Conservation (phyloP, 441 rosid genomes). For the Adansonia madagascariensis region DNA sequence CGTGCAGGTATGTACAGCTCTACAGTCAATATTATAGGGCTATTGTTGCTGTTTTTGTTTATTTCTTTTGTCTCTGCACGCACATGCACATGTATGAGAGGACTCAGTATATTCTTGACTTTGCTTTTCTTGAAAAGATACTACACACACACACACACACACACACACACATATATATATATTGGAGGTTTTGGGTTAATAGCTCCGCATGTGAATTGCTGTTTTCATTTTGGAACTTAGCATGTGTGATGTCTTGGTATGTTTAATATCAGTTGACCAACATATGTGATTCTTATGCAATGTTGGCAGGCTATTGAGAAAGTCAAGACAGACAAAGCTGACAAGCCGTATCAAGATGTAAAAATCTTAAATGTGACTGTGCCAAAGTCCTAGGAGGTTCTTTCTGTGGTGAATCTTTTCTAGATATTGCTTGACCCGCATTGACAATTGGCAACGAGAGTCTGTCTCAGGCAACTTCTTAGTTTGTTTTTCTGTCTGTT, state of each 20-base stretch:
- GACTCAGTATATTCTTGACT: neutral
- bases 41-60: neutral
- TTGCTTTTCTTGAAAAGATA: neutral
- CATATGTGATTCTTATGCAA: conserved; percentile 13
- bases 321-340: conserved; percentile 91
- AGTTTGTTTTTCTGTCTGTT: neutral
- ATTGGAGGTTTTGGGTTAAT: conserved; percentile 11
- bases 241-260: neutral
- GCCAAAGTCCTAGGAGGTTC: conserved; percentile 60
- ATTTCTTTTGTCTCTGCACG: conserved; percentile 1
- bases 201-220: neutral
- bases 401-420: conserved; percentile 5
- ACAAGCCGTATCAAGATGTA: conserved; percentile 88
- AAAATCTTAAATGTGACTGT: conserved; percentile 87
- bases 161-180: neutral
- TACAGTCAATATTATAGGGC: neutral
- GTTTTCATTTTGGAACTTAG: neutral
- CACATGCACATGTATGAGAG: neutral
- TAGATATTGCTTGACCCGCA: conserved; percentile 8
- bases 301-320: conserved; percentile 82
- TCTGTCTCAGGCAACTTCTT: conserved; percentile 22
- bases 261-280: conserved; percentile 10
- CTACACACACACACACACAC: no score
- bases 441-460: conserved; percentile 11
- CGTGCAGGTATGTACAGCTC: conserved; percentile 66